These are phyloP conservation scores for Cryptococcus sp. DNA, from an alignment of 1,284 basidiomycete species.

Conservation along the genomic window DNA sequence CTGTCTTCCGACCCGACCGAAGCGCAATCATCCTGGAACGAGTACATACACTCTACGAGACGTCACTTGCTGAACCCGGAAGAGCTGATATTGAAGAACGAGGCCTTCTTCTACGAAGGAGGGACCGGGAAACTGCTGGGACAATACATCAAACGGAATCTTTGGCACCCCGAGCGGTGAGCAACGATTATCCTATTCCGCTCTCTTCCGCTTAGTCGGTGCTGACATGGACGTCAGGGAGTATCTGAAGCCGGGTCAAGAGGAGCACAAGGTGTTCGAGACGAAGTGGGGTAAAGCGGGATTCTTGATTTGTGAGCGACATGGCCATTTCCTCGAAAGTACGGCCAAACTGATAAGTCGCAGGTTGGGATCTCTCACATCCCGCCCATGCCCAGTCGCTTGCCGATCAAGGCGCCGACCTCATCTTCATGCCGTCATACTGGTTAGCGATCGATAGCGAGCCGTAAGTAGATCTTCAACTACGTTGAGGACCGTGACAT, in stretches of 20 bases:
- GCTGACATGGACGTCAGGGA: constrained; percentile 19
- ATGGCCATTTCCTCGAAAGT: too few relatives aligned
- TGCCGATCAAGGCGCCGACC: constrained; percentile 32
- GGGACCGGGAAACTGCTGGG: constrained; percentile 35
- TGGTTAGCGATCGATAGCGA: constrained; percentile 41
- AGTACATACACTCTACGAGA: not conserved
- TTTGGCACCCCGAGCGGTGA: constrained; percentile 54
- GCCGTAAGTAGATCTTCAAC: constrained; percentile 30
- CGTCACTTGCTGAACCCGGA: constrained; percentile 21
- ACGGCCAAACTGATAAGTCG: not conserved
- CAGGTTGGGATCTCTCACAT: constrained; percentile 48
- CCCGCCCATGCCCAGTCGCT: constrained; percentile 27
- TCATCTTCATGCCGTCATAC: constrained; percentile 44
- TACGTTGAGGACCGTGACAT: not conserved
- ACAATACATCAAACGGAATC: constrained; percentile 49
- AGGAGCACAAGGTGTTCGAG: constrained; percentile 32
- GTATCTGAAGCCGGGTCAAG: constrained; percentile 34
- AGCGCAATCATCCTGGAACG: not conserved
- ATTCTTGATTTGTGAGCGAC: constrained; percentile 37
- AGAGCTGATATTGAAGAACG: constrained; percentile 43
- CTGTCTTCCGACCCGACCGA: not conserved
- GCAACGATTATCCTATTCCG: constrained; percentile 1
- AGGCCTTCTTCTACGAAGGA: constrained; percentile 48
- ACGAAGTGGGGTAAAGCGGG: constrained; percentile 43
- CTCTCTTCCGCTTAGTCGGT: not conserved